Conservation (phyloP, 805 yeast species). For the Wickerhamomyces bovis region DNA sequence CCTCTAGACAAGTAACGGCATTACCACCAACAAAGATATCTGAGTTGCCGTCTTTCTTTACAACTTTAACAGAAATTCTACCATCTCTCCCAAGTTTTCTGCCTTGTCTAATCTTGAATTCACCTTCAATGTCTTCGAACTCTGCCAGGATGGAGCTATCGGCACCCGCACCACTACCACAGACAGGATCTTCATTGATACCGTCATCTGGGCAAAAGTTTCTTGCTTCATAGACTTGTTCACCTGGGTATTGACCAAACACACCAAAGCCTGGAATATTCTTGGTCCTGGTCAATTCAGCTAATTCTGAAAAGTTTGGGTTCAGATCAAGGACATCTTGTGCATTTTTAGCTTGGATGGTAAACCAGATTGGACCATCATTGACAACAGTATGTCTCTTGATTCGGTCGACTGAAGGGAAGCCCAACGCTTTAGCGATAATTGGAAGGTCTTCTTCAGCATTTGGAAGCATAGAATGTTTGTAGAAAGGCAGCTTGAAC, state of each 20-base stretch:
- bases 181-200: slow-evolving; percentile 46
- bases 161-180: slow-evolving; percentile 45
- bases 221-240: slow-evolving; percentile 32
- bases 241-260: slow-evolving; percentile 30
- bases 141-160: slow-evolving; percentile 26
- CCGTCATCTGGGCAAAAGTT: slow-evolving; percentile 33
- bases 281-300: slow-evolving; percentile 12
- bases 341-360: slow-evolving; percentile 28
- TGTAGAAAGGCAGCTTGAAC: slow-evolving; percentile 24
- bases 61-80: slow-evolving; percentile 23
- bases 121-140: slow-evolving; percentile 14
- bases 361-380: slow-evolving; percentile 46
- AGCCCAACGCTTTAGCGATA: slow-evolving; percentile 10
- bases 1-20: slow-evolving; percentile 32
- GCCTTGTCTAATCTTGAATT: slow-evolving; percentile 32
- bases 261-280: slow-evolving; percentile 32
- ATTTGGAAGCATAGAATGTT: slow-evolving; percentile 10
- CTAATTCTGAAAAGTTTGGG: slow-evolving; percentile 28
- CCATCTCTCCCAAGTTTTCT: slow-evolving; percentile 36
- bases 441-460: slow-evolving; percentile 7
- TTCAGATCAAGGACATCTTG: slow-evolving; percentile 27
- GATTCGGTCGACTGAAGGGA: slow-evolving; percentile 4
- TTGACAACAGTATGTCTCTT: slow-evolving; percentile 26
- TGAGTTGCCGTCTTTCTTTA: slow-evolving; percentile 8
- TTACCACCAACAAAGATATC: slow-evolving; percentile 33